Base-by-base conservation (phyloP, 192 early-diverging fungal species). In the Chytriomyces sp. region DNA sequence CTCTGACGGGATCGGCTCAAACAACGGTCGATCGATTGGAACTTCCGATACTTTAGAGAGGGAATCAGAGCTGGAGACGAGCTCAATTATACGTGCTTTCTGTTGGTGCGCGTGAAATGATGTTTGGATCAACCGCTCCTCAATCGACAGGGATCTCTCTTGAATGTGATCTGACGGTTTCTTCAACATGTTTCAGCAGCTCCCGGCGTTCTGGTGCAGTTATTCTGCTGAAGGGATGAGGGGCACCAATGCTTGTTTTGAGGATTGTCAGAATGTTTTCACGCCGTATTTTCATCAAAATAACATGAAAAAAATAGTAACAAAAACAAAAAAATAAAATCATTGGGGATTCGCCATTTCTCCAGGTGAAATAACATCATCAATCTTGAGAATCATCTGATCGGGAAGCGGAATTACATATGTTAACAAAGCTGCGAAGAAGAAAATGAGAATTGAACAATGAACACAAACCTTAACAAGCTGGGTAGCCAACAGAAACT, bases 401-500 rank as follows among this genome's bases (percentile, higher is more conserved):
- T 22, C 37, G 44, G 1, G 44, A 22, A 22, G 44, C 22, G 22
- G 44, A 49, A 22, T 49, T 49, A 49, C 17, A n/a, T n/a, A n/a
- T n/a, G n/a, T n/a, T n/a, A n/a, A n/a, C n/a, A n/a, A n/a, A n/a
- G n/a, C n/a, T n/a, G n/a, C n/a, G 30, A n/a, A 56, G 25, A 39
- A 4, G 12, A 72, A 5, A 32, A 8, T 40, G 26, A 3, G 10
- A 30, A 26, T 34, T 39, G 25, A 25, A 96, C 93, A 82, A 98
- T 99, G 52, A 98, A n/a, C n/a, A n/a, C n/a, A 89, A 70, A 98
- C 94, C 92, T 98, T 98, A 71, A 99, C 97, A 59, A 99, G 84
- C 86, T 99, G 97, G 31, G 97, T 99, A 17, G 97, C 97, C 59
- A 99, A 86, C 70, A 96, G 78, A 80, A 93, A 96, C 84, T 99